Base-by-base conservation (phyloP, 257 asterid species). In the Gardenia jasminoides region DNA sequence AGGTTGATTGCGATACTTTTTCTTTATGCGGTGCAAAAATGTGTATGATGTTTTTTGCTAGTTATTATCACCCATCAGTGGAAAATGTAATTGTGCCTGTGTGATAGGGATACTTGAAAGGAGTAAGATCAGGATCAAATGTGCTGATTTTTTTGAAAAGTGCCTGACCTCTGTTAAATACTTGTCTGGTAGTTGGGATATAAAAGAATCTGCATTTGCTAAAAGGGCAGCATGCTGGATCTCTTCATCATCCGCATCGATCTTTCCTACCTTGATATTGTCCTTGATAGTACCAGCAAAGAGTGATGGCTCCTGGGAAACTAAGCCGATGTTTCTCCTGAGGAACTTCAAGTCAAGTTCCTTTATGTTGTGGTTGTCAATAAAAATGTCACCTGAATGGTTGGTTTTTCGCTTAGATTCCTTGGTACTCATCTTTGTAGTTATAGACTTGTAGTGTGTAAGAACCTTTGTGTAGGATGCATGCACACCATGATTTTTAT, bases 201-300 rank as follows among this genome's bases (percentile, higher is more conserved):
- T 89, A 87, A 91, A 93, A 73, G 95, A 79, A 87, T 93, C 92
- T 71, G 97, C 97, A 83, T 91, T 93, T 77, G 97, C 97, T 91
- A 90, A 83, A 77, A 80, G 77, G 39, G 97, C 91, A 70, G 95
- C 97, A 31, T 64, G 82, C 78, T 80, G 85, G 78, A 93, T 84
- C 88, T 91, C 87, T 59, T 84, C 76, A 31, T 93, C 97, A 72
- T 83, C 84, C 74, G 97, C 91, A 36, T 86, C 85, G 70, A 80
- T 64, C 75, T 90, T 87, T 84, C 97, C 97, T 31, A 88, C 85
- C 85, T 66, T 88, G 82, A 93, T 89, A 80, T 93, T 93, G 82
- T 93, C 93, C 81, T 77, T 85, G 86, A 93, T 93, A 81, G 83
- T 93, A 71, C 97, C 97, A 36, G 92, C 76, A 66, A 93, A 93